Evolutionary conservation across 2,329 filamentous ascomycete species (phyloP).

Genomic region (Pseudocercospora fuligena): DNA sequence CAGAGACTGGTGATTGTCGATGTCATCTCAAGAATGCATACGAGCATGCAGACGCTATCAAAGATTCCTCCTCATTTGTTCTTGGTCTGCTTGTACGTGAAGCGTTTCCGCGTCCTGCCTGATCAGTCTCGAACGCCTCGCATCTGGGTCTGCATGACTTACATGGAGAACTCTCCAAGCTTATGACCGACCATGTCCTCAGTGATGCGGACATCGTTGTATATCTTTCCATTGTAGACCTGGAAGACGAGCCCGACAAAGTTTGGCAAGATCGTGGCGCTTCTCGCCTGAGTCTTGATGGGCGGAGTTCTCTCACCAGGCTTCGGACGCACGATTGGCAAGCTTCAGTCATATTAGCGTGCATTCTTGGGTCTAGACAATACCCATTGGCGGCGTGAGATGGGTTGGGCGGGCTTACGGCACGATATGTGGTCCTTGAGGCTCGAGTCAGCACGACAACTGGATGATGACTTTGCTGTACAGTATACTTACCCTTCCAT

Average conservation of each 20-base stretch:
- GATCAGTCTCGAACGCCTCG: constrained; percentile 5
- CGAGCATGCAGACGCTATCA: not conserved
- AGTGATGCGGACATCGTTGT: constrained; percentile 80
- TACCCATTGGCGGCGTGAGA: not conserved
- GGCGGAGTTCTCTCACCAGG: constrained; percentile 68
- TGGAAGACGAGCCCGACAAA: constrained; percentile 90
- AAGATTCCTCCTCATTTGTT: constrained; percentile 57
- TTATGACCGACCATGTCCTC: constrained; percentile 98
- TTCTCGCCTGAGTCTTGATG: constrained; percentile 84
- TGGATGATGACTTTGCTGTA: not conserved
- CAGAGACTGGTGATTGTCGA: too few relatives aligned
- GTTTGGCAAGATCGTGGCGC: constrained; percentile 87
- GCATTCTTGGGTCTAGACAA: not conserved
- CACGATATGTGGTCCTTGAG: constrained; percentile 69
- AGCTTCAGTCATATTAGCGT: constrained; percentile 45
- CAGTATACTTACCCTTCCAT: constrained; percentile 73
- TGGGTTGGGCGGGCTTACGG: constrained; percentile 58
- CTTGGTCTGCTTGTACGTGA: constrained; percentile 72
- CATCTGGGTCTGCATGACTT: constrained; percentile 50
- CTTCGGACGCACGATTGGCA: constrained; percentile 67
- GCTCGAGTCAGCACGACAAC: constrained; percentile 22
- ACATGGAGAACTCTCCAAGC: constrained; percentile 89
- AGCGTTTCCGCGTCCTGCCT: constrained; percentile 67
- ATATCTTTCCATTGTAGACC: constrained; percentile 89
- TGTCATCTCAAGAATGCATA: not conserved